A percentile compares a stretch with the other conserved stretches of the same genome.
Evolutionary conservation across 148 eudicot genomes (phyloP).

Genomic region (Cornus controversa): DNA sequence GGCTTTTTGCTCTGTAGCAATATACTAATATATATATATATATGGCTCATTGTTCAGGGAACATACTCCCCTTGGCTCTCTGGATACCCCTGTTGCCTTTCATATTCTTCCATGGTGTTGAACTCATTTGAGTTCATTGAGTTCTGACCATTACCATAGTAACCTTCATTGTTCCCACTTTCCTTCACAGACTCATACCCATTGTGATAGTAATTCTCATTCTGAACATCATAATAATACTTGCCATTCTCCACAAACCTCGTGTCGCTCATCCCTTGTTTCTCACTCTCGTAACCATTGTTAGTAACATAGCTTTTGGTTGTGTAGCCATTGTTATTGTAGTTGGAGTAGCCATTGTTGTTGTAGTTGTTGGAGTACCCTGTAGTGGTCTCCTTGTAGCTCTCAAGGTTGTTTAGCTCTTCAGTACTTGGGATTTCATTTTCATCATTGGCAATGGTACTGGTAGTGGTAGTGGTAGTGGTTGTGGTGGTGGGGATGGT

Average conservation of each 20-base stretch:
- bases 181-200: constrained; percentile 11
- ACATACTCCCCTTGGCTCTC: not conserved
- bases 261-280: constrained; percentile 59
- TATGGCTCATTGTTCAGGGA: not conserved
- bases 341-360: not conserved
- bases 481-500: constrained; percentile 15
- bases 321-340: not conserved
- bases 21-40: no score
- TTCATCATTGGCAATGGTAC: constrained; percentile 9
- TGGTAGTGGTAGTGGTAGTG: constrained; percentile 9
- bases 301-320: not conserved
- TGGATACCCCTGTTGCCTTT: constrained; percentile 14
- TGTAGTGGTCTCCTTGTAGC: constrained; percentile 16
- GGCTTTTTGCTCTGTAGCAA: not conserved
- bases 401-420: constrained; percentile 11
- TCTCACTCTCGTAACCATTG: constrained; percentile 14
- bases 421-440: constrained; percentile 17
- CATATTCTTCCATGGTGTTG: constrained; percentile 20
- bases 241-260: constrained; percentile 41
- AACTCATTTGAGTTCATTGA: constrained; percentile 9
- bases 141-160: not conserved
- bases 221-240: constrained; percentile 23
- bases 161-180: not conserved
- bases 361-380: constrained; percentile 4
- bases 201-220: constrained; percentile 6